Evolutionary conservation across 768 basidiomycete genomes (phyloP).

Genomic region (Lactarius hengduanensis): DNA sequence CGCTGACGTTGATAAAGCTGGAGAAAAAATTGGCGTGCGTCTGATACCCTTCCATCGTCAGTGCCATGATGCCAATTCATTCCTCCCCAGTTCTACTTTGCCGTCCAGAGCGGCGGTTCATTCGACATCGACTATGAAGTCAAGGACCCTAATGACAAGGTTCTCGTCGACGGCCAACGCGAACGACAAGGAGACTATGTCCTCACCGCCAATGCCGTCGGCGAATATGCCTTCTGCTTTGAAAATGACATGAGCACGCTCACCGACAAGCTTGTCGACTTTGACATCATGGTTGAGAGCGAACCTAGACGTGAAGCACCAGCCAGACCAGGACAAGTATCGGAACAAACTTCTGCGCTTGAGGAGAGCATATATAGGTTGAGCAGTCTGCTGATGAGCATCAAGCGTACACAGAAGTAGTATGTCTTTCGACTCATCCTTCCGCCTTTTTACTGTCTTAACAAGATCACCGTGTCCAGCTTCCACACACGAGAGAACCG

Average conservation of each 20-base stretch:
- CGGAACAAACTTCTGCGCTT: slow-evolving; percentile 88
- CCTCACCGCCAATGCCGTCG: slow-evolving; percentile 87
- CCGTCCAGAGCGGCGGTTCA: slow-evolving; percentile 95
- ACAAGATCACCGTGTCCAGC: slow-evolving; percentile 41
- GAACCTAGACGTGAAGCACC: slow-evolving; percentile 90
- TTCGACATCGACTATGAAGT: slow-evolving; percentile 96
- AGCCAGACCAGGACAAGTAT: slow-evolving; percentile 81
- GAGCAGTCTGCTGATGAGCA: slow-evolving; percentile 80
- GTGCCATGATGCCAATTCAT: slow-evolving; percentile 9
- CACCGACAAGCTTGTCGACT: slow-evolving; percentile 91
- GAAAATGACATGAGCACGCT: slow-evolving; percentile 96
- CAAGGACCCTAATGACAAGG: slow-evolving; percentile 85
- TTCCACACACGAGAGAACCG: slow-evolving; percentile 94
- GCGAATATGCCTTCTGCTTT: slow-evolving; percentile 96
- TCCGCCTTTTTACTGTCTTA: background rate
- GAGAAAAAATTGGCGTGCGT: slow-evolving; percentile 86
- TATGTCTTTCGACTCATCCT: slow-evolving; percentile 42
- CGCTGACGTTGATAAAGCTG: slow-evolving; percentile 93
- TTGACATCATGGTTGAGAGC: slow-evolving; percentile 98
- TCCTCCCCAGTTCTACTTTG: slow-evolving; percentile 87
- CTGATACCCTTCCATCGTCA: background rate
- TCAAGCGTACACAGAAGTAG: slow-evolving; percentile 94
- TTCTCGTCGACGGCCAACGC: slow-evolving; percentile 81
- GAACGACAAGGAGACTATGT: slow-evolving; percentile 98
- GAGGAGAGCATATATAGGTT: slow-evolving; percentile 96